Base-by-base conservation (phyloP, 148 eudicot species). In the Pouteria glomerata region DNA sequence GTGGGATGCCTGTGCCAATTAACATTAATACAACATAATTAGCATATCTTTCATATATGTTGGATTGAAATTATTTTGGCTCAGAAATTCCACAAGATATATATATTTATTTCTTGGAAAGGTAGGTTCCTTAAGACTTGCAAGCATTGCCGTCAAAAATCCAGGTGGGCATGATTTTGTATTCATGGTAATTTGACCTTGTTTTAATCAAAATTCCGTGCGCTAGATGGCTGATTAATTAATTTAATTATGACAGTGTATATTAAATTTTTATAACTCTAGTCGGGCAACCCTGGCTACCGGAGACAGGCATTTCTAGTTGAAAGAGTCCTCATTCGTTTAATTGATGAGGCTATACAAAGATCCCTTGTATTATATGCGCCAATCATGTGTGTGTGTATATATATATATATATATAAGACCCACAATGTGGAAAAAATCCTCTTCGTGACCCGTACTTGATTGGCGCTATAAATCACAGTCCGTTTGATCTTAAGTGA, bases 321-420 rank as follows among this genome's bases (percentile, higher is more conserved):
- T 71, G 74, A 59, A 59, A 26, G 66, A 66, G 70, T 66, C 41
- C 29, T 24, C 5, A 26, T 42, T 47, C 18, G 63, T 56, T 57
- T 57, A 57, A 35, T 58, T 57, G 16, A 68, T 24, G 29, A 1
- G 12, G 19, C 6, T 34, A 35, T 4, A 8, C 13, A n/a, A 4
- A 61, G 27, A 33, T 29, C 70, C 71, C 26, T 12, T 68, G 50
- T n/a, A n/a, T n/a, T n/a, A n/a, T 68, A 5, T 66, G 16, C 31
- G 23, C 71, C 10, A 50, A 50, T 31, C 34, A 48, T 31, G 21
- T n/a, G n/a, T n/a, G n/a, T n/a, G n/a, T n/a, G n/a, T n/a, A n/a
- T n/a, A n/a, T n/a, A n/a, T n/a, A n/a, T n/a, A n/a, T n/a, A n/a
- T n/a, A n/a, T n/a, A n/a, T 18, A 30, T 31, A 1, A 50, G 70